phyloP scores from a whole-genome alignment of 164 flowering plant species.

The Euptelea pleiosperma region DNA sequence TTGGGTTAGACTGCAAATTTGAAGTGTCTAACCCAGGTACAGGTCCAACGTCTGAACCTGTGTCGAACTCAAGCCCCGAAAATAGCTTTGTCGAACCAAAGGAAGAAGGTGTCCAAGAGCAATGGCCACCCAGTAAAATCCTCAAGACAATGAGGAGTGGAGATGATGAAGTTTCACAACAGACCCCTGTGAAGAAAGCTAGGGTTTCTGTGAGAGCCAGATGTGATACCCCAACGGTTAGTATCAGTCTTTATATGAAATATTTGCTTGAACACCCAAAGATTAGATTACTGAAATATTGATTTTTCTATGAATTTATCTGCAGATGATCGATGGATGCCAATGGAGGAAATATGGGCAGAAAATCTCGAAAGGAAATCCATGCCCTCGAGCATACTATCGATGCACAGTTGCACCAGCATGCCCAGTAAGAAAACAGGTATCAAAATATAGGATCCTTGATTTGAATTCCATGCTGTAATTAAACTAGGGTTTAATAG shows the following conservation, averaged over 20 bases:
- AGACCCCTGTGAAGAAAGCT: conserved; percentile 58
- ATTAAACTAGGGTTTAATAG: too few relatives aligned
- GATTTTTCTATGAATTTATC: neutral
- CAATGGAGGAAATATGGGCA: conserved; percentile 99
- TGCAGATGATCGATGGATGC: conserved; percentile 95
- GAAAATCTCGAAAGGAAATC: conserved; percentile 91
- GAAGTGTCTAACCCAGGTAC: conserved; percentile 12
- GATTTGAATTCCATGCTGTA: neutral
- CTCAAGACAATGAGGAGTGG: conserved; percentile 40
- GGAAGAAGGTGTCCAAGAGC: conserved; percentile 37
- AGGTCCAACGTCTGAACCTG: conserved; percentile 14
- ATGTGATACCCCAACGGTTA: conserved; percentile 79
- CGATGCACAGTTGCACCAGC: conserved; percentile 89
- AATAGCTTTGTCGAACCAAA: conserved; percentile 40
- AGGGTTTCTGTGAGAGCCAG: conserved; percentile 84
- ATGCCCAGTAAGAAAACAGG: conserved; percentile 96
- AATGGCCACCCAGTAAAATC: conserved; percentile 51
- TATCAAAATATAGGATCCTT: conserved; percentile 12
- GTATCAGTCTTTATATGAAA: too few relatives aligned
- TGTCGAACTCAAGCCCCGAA: conserved; percentile 27
- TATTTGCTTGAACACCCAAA: too few relatives aligned
- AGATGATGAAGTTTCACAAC: conserved; percentile 53
- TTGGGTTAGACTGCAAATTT: conserved; percentile 42
- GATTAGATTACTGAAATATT: conserved; percentile 6
- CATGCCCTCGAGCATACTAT: conserved; percentile 94